phyloP scores from a whole-genome alignment of 768 basidiomycete species.

The Boletus bicolor region DNA sequence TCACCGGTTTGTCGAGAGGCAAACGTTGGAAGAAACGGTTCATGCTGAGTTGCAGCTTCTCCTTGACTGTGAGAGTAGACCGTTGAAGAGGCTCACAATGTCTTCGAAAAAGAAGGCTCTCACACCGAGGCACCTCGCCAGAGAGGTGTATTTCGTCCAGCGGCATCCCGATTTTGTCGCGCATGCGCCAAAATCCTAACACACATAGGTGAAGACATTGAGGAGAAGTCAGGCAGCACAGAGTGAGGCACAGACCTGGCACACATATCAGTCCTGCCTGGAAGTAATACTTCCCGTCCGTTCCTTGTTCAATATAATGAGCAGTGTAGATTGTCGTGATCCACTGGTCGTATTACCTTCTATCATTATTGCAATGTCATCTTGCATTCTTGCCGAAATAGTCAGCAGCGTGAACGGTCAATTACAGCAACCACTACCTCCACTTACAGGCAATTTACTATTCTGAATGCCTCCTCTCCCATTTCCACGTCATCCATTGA shows the following conservation, averaged over 20 bases:
- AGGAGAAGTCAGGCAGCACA: background rate
- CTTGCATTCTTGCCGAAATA: conserved; percentile 41
- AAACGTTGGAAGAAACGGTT: conserved; percentile 70
- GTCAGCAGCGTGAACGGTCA: background rate
- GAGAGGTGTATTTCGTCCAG: conserved; percentile 65
- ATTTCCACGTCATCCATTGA: conserved; percentile 22
- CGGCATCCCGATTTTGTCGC: conserved; percentile 72
- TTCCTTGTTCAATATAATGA: conserved; percentile 37
- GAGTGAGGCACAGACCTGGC: conserved; percentile 43
- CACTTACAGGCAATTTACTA: conserved; percentile 61
- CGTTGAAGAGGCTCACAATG: background rate
- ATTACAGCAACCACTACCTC: background rate
- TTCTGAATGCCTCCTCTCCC: conserved; percentile 57
- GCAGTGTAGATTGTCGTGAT: background rate
- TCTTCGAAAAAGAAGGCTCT: conserved; percentile 19
- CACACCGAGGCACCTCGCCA: conserved; percentile 73
- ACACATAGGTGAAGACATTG: background rate
- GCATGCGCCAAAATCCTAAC: conserved; percentile 74
- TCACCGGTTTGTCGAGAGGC: conserved; percentile 65
- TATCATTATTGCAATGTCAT: conserved; percentile 60
- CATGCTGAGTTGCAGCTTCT: conserved; percentile 62
- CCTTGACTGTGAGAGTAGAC: conserved; percentile 44
- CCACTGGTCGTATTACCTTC: conserved; percentile 39
- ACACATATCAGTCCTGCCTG: conserved; percentile 72
- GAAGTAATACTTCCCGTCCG: conserved; percentile 71